Evolutionary conservation across 305 asterid genomes (phyloP), one percentile per base, ranked within the genome.

Genomic region (Stenogyne calaminthoides): DNA sequence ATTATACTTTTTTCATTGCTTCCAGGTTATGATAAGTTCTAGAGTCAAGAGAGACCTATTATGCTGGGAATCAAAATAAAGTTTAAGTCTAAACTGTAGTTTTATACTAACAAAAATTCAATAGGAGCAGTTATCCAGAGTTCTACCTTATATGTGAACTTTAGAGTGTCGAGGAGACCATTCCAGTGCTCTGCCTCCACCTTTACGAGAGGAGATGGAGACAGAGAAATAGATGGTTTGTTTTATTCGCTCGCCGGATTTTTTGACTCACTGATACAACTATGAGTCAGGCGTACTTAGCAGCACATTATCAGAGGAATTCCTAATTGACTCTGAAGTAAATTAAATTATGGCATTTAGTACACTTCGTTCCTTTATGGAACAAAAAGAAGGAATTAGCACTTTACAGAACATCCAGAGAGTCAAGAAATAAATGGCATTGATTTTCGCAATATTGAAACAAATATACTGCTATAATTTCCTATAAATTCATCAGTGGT

Each of bases 31-130:
- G 76, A 95, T 87, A 76, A 92, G 95, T 81, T 95, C 99, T 77
- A 92, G 97, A 5, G 99, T 97, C 99, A 98, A 95, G n/a, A 49
- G 98, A 80, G 65, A 95, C 94, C 99, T 93, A 75, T 71, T n/a
- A n/a, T 58, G 64, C 55, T 79, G 57, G 56, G 71, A 78, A 46
- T 61, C 69, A 64, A 57, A 18, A 61, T 47, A 51, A 71, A 76
- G 32, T 58, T n/a, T 67, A 51, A 76, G 20, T 18, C 27, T 27
- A 81, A 63, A 29, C 9, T 56, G 39, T 42, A 32, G 64, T 51
- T 60, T 57, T 16, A 7, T 51, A 12, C 59, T 54, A 46, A 20
- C 42, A 73, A 66, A 72, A 70, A 37, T 64, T 64, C 69, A 14
- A 46, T 44, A 32, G 64, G 64, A 58, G 73, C 44, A 68, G 72